Base-by-base conservation (phyloP, 2,329 filamentous ascomycete species). In the Pseudogymnoascus sp. region DNA sequence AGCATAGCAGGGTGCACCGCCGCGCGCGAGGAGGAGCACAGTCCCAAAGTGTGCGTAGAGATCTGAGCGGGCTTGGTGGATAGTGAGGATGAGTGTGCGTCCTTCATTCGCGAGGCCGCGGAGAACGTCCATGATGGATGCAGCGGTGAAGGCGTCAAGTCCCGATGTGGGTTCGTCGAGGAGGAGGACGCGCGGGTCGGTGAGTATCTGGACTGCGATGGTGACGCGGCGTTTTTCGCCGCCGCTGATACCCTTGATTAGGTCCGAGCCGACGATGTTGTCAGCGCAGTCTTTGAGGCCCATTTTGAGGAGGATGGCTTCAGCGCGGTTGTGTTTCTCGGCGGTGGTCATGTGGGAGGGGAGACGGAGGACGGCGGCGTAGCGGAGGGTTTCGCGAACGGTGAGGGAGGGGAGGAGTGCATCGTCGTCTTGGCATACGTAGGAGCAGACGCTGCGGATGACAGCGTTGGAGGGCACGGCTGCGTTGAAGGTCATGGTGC, bases 151-250 rank as follows among this genome's bases (percentile, higher is more conserved):
- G 0, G 89, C 88, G 71, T 93, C 90, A 0, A 92, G 76, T 0
- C 90, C 90, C 3, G 86, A 90, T 0, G 90, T 89, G 0, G 90
- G 90, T 68, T 93, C 90, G 66, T 93, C 90, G 0, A 93, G 81
- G 0, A 93, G 78, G 1, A 93, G 76, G 1, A 93, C 82, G 1
- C 85, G 84, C 1, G 90, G 90, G 65, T 92, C 88, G 0, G 88
- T 92, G 10, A 93, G 79, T 6, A 92, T 86, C 69, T 93, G 90
- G 0, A 92, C 85, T 0, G 89, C 90, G 66, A 93, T 92, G 2
- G 87, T 89, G 5, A 92, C 88, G 63, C 90, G 83, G 2, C 90
- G 81, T 75, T 92, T 92, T 74, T 93, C 89, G 16, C 90, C 90
- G 2, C 90, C 90, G 7, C 88, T 91, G 31, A 93, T 92, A 0